Percentiles rank a stretch among this genome's conserved stretches.
These are phyloP conservation scores for Metschnikowia hibisci DNA, from an alignment of 805 yeast genomes.

Conservation along the genomic window DNA sequence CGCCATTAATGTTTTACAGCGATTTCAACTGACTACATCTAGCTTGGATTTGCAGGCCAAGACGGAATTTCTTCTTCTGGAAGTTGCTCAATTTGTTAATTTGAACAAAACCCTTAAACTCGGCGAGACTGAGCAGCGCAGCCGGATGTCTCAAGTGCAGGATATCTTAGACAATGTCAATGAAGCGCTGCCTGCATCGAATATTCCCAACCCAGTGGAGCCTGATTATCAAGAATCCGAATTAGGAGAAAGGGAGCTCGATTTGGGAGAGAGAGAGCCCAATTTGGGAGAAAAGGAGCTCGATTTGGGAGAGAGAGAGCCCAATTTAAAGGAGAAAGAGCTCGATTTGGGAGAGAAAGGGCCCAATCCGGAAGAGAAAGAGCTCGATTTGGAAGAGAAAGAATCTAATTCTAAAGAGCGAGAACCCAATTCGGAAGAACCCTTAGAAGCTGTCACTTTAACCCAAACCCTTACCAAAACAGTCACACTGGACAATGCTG, in stretches of 20 bases:
- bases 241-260: not conserved
- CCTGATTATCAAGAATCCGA: not conserved
- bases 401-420: not conserved
- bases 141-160: conserved; percentile 5
- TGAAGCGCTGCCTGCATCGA: not conserved
- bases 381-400: not conserved
- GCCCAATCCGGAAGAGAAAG: not conserved
- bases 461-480: conserved; percentile 11
- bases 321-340: not conserved
- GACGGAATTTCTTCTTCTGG: conserved; percentile 13
- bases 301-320: not conserved
- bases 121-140: conserved; percentile 6
- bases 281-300: not conserved
- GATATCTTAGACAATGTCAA: conserved; percentile 10
- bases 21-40: conserved; percentile 8
- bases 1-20: not conserved
- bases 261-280: not conserved
- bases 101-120: conserved; percentile 4
- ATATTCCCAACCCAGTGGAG: too few species aligned
- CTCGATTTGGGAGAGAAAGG: not conserved
- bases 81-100: conserved; percentile 7
- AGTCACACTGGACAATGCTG: not conserved
- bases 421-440: not conserved
- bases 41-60: conserved; percentile 12
- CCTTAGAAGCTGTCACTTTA: conserved; percentile 4